Percentiles rank a stretch among this genome's conserved stretches.
phyloP scores from a whole-genome alignment of 306 rosid genomes.

The Vigna nakashimae region DNA sequence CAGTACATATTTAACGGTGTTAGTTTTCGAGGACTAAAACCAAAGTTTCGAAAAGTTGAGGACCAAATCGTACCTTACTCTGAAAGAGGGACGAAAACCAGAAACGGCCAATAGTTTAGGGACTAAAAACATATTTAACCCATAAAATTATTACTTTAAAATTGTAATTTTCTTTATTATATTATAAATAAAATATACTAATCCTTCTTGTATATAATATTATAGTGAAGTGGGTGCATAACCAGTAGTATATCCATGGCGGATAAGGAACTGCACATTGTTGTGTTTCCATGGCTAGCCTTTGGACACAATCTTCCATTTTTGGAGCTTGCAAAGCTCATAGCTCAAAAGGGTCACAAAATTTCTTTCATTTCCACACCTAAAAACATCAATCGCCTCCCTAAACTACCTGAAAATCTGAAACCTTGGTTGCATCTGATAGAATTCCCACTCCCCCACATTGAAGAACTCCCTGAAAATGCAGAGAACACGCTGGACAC shows the following conservation, averaged over 20 bases:
- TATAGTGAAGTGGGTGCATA: neutral
- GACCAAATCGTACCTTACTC: no score
- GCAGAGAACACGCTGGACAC: neutral
- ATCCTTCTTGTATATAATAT: no score
- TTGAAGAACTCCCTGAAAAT: neutral
- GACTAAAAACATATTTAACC: no score
- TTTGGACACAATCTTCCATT: neutral
- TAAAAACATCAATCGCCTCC: neutral
- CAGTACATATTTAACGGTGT: no score
- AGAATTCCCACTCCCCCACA: neutral
- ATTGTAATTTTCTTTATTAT: no score
- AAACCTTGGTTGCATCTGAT: neutral
- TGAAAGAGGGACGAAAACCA: no score
- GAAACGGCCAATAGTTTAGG: no score
- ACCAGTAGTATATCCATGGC: neutral
- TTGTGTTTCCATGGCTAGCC: conserved; percentile 3
- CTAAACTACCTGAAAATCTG: neutral
- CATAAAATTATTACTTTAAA: no score
- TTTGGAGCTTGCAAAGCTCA: neutral
- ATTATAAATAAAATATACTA: no score
- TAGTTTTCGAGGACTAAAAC: no score
- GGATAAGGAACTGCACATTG: neutral
- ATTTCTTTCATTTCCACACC: conserved; percentile 11
- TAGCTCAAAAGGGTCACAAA: conserved; percentile 28
- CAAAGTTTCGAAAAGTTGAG: no score